Base-by-base conservation (phyloP, 1,139 yeast genomes). In the Geotrichum carabidarum region DNA sequence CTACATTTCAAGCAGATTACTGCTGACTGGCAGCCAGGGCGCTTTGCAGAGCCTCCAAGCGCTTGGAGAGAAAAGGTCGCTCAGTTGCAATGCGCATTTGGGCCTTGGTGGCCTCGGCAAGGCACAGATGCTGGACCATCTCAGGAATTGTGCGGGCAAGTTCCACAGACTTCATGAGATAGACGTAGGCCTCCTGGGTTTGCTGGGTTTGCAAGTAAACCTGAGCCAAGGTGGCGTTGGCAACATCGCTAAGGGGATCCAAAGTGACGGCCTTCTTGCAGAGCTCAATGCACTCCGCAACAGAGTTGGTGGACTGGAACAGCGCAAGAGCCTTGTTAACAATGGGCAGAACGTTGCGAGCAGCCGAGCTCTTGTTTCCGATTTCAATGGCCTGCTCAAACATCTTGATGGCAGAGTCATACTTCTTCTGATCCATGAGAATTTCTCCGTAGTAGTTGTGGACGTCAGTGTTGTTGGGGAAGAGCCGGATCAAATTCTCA, bases 391-490 rank as follows among this genome's bases (percentile, higher is more conserved):
- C 91, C 65, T 81, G 80, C 63, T 91, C 96, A 70, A 90, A 93
- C 75, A 90, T 93, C 69, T 82, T 82, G 58, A 82, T 73, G 58
- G 99, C 96, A 60, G 79, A 84, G 45, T 73, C 79, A 57, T 80
- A 75, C 63, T 86, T 87, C 65, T 86, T 86, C 65, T 81, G 80
- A 69, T 93, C 98, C 60, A 90, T 83, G 66, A 91, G 78, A 53
- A 93, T 85, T 75, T 93, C 99, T 68, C 98, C 99, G 68, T 84
- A 89, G 73, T 91, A 94, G 76, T 90, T 91, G 74, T 94, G 95
- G 64, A 90, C 87, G 71, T 89, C 97, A 54, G 97, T 89, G 52
- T 86, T 79, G 37, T 93, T 81, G 63, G 96, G 94, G 81, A 88
- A 89, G 69, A 78, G 79, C 70, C 79, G 77, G 66, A 82, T 82